These are phyloP conservation scores for Rickenella mellea DNA, from an alignment of 768 basidiomycete species.

Conservation along the genomic window DNA sequence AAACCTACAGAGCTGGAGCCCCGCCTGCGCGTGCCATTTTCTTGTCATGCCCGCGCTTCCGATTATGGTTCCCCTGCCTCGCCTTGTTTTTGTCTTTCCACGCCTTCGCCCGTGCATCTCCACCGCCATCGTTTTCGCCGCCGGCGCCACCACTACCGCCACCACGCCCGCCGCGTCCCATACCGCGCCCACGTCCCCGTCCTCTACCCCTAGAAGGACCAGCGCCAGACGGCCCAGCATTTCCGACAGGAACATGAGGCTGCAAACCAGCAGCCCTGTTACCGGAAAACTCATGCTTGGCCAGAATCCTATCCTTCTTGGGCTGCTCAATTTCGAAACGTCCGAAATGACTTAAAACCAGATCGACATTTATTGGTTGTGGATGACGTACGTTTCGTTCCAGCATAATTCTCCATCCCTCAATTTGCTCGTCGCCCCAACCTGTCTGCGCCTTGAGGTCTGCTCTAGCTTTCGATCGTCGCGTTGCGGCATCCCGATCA, in stretches of 20 bases:
- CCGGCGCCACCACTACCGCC: slow-evolving; percentile 24
- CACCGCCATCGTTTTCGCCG: slow-evolving; percentile 27
- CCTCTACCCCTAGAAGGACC: slow-evolving; percentile 20
- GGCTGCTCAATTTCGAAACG: slow-evolving; percentile 31
- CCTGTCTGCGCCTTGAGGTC: slow-evolving; percentile 66
- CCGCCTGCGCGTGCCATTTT: slow-evolving; percentile 68
- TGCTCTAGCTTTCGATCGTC: slow-evolving; percentile 55
- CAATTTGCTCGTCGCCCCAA: slow-evolving; percentile 78
- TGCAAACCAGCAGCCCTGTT: slow-evolving; percentile 33
- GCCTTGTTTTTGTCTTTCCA: slow-evolving; percentile 75
- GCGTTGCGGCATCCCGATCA: slow-evolving; percentile 62
- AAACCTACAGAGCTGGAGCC: slow-evolving; percentile 15
- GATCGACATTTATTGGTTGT: not conserved
- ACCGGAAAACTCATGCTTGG: slow-evolving; percentile 70
- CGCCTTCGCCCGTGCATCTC: slow-evolving; percentile 45
- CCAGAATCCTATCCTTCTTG: slow-evolving; percentile 61
- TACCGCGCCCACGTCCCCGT: slow-evolving; percentile 27
- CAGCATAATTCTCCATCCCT: slow-evolving; percentile 87
- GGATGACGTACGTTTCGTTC: slow-evolving; percentile 66
- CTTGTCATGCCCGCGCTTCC: slow-evolving; percentile 81
- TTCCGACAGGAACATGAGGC: too few species aligned
- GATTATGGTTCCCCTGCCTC: slow-evolving; percentile 58
- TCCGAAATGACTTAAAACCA: slow-evolving; percentile 1
- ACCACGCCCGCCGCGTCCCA: slow-evolving; percentile 26
- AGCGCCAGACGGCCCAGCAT: slow-evolving; percentile 3